Evolutionary conservation across 176 grass and related monocot genomes (phyloP), one percentile per base, ranked within the genome.

Genomic region (Zea luxurians): DNA sequence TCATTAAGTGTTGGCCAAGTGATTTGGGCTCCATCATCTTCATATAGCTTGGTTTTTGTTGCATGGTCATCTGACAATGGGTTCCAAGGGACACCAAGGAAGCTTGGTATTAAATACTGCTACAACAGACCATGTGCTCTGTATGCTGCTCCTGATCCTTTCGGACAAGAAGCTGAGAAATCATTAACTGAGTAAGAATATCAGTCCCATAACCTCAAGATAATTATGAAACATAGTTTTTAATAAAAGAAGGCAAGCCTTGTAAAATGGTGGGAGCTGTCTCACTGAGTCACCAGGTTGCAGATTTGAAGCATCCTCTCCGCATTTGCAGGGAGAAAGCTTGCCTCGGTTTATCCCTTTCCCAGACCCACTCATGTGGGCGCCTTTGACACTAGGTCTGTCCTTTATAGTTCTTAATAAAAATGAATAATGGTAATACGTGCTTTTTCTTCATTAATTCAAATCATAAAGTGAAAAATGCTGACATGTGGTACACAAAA

Each of bases 51-150:
- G 80, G 87, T 97, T 83, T 97, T 97, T 94, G 94, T 97, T 75
- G 87, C 85, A 37, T 97, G 94, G 94, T 79, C 94, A 84, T 80
- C 80, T 57, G 91, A 93, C 69, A 97, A 93, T 88, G 89, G 89
- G 75, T 87, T 85, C 50, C 87, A 94, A 78, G 65, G 71, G 70
- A 86, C 77, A 7, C 89, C 94, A 69, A 86, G 94, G 83, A 97
- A 97, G 81, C 87, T 97, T 76, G 94, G 94, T 54, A 97, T 97
- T 76, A 97, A 94, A 74, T 97, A 97, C 67, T 97, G 94, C 78
- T 97, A 88, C 75, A 97, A 94, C 62, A 89, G 94, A 79, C 89
- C 89, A 54, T 94, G 94, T 90, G 73, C 89, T 70, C 61, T 97
- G 75, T 97, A 92, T 77, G 85, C 84, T 74, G 80, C 78, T 74